These are phyloP conservation scores for Termitomyces sp. DNA, from an alignment of 768 basidiomycete genomes.

Conservation along the genomic window DNA sequence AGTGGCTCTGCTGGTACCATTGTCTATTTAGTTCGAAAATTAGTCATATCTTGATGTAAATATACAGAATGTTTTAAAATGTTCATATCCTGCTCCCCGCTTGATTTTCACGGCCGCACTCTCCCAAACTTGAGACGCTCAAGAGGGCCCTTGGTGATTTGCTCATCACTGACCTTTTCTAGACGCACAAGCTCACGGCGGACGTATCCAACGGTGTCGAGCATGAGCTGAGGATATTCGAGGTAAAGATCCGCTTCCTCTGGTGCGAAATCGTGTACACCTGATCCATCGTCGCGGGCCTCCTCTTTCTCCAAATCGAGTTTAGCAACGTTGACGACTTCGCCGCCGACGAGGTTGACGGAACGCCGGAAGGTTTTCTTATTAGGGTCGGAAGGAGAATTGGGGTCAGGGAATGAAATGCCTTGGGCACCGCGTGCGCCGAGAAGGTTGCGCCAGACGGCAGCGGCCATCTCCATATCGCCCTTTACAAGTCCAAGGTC, in stretches of 20 bases:
- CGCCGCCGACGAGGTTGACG: conserved; percentile 69
- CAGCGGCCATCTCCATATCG: conserved; percentile 82
- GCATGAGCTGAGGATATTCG: conserved; percentile 72
- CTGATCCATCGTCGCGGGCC: conserved; percentile 59
- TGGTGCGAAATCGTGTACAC: conserved; percentile 67
- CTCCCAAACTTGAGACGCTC: conserved; percentile 36
- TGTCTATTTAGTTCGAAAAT: no score
- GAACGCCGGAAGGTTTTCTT: conserved; percentile 47
- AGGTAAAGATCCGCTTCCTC: conserved; percentile 66
- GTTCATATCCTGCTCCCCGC: no score
- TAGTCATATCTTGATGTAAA: neutral
- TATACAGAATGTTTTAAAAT: no score
- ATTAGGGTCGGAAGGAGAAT: conserved; percentile 6
- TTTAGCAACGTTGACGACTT: conserved; percentile 56
- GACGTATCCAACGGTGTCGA: conserved; percentile 63
- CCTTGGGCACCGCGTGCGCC: conserved; percentile 80
- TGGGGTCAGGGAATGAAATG: conserved; percentile 40
- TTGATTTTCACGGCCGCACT: conserved; percentile 14
- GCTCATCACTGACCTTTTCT: conserved; percentile 46
- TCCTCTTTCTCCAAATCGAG: conserved; percentile 58
- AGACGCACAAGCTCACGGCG: conserved; percentile 70
- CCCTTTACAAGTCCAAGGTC: conserved; percentile 74
- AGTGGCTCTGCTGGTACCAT: no score
- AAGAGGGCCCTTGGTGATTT: conserved; percentile 37
- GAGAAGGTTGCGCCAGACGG: conserved; percentile 90